Percentiles rank a stretch among this genome's conserved stretches.
phyloP scores from a whole-genome alignment of 768 basidiomycete genomes.

The Lactifluus volemus region DNA sequence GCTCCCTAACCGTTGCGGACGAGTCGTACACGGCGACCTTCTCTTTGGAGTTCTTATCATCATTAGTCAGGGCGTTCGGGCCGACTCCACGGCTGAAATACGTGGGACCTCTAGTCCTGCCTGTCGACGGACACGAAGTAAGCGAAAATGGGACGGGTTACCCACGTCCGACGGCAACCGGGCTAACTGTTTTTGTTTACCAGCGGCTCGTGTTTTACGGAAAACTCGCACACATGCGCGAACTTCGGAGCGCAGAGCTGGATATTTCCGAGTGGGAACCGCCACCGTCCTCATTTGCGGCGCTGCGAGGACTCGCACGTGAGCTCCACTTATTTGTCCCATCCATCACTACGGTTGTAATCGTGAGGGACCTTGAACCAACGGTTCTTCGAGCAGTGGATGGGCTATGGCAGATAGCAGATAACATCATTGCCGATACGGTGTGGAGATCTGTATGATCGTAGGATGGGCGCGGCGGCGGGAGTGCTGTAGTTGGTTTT shows the following conservation, averaged over 20 bases:
- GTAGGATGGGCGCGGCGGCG: too few species aligned
- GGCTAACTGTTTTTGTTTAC: neutral
- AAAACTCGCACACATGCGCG: conserved; percentile 43
- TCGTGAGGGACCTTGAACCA: conserved; percentile 55
- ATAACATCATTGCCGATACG: conserved; percentile 17
- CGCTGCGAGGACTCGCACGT: conserved; percentile 47
- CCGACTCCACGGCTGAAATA: conserved; percentile 38
- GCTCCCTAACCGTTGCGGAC: conserved; percentile 54
- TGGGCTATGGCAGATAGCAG: conserved; percentile 25
- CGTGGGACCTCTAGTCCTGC: conserved; percentile 56
- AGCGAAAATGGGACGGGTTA: conserved; percentile 10
- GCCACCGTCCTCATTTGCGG: conserved; percentile 40
- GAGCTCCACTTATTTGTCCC: conserved; percentile 57
- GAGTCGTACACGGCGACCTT: conserved; percentile 47
- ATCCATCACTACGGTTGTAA: conserved; percentile 43
- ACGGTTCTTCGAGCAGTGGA: conserved; percentile 34
- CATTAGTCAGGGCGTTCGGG: conserved; percentile 30
- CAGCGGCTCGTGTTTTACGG: conserved; percentile 59
- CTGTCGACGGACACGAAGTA: conserved; percentile 48
- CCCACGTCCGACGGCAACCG: neutral
- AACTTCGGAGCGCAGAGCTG: conserved; percentile 48
- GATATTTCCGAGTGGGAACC: conserved; percentile 63
- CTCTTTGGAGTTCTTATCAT: conserved; percentile 42
- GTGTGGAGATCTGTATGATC: conserved; percentile 11
- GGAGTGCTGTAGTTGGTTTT: too few species aligned